These are phyloP conservation scores for Oryza glumipatula DNA, from an alignment of 176 grass and related monocot species.

Conservation along the genomic window DNA sequence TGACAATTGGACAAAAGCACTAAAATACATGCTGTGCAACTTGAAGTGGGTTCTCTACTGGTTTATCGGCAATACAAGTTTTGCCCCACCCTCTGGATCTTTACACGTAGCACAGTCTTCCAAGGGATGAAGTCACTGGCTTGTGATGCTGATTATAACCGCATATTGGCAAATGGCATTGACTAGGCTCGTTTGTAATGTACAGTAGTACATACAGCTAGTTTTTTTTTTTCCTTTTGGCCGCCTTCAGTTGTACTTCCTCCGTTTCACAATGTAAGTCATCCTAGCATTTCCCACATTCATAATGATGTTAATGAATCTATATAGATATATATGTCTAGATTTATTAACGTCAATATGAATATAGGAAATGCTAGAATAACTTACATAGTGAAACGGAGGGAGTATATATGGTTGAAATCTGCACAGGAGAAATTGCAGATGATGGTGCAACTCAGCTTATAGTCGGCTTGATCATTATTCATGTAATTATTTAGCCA, in stretches of 20 bases:
- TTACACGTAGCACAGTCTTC: constrained; percentile 33
- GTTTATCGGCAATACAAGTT: constrained; percentile 90
- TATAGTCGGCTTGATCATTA: no score
- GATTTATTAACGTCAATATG: no score
- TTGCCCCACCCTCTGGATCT: constrained; percentile 53
- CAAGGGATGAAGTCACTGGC: background rate
- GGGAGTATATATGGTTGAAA: background rate
- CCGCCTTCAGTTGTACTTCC: background rate
- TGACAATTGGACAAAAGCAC: constrained; percentile 89
- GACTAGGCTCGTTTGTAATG: background rate
- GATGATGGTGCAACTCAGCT: no score
- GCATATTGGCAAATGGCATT: background rate
- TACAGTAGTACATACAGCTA: background rate
- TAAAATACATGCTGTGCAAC: constrained; percentile 95
- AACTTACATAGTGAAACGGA: no score
- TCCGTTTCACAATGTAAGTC: no score
- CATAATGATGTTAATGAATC: no score
- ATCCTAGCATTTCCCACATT: no score
- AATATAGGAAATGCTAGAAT: no score
- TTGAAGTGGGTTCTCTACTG: constrained; percentile 98
- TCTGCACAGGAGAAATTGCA: no score
- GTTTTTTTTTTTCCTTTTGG: background rate
- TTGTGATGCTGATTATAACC: background rate
- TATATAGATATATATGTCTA: no score
- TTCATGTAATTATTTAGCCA: no score